These are phyloP conservation scores for Leishmania tropica DNA, from an alignment of 208 protist genomes.

Conservation along the genomic window DNA sequence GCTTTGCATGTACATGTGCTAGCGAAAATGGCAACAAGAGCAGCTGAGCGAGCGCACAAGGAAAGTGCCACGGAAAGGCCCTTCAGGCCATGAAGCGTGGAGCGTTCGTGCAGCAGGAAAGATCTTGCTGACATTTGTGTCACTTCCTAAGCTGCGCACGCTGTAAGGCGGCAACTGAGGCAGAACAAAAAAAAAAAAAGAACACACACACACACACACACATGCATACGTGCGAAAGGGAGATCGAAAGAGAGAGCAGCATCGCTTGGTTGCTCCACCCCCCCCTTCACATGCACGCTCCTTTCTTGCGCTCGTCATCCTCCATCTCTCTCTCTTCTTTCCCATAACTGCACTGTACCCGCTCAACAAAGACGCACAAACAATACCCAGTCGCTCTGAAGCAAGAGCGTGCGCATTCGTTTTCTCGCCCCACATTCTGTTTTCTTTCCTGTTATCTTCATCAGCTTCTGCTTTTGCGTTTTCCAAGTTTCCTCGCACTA, in stretches of 20 bases:
- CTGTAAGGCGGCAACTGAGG: neutral
- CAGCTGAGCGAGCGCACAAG: neutral
- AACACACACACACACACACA: too few relatives aligned
- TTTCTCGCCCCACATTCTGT: neutral
- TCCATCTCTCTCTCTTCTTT: neutral
- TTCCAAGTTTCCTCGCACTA: neutral
- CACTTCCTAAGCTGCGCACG: neutral
- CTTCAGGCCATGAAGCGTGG: neutral
- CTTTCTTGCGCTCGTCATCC: neutral
- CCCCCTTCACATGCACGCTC: neutral
- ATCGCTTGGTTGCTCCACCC: too few relatives aligned
- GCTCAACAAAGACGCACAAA: neutral
- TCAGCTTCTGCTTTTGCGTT: too few relatives aligned
- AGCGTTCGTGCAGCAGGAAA: neutral
- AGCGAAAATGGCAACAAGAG: neutral
- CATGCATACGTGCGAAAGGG: neutral
- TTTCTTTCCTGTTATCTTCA: neutral
- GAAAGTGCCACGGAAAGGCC: neutral
- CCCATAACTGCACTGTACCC: neutral
- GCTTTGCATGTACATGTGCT: neutral
- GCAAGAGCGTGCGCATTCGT: neutral
- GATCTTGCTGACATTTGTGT: neutral
- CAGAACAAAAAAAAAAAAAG: neutral
- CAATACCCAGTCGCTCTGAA: too few relatives aligned
- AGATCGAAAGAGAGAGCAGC: neutral